Conservation (phyloP, 176 grass and related monocot genomes). For the maize (Zea mays) region DNA sequence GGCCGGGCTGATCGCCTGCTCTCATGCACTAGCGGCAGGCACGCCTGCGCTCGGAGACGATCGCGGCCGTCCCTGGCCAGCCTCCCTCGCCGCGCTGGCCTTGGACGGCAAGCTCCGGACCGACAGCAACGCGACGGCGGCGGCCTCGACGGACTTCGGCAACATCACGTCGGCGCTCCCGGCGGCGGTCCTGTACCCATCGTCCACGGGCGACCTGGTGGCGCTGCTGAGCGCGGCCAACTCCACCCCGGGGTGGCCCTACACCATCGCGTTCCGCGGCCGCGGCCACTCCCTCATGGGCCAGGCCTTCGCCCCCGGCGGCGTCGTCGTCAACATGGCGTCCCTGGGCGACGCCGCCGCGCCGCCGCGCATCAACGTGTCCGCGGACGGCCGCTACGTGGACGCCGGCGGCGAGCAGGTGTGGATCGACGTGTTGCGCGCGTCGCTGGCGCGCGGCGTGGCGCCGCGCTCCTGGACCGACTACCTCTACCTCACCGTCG, state of each 20-base stretch:
- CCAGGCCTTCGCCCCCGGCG: constrained; percentile 56
- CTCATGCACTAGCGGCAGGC: constrained; percentile 9
- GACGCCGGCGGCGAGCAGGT: constrained; percentile 91
- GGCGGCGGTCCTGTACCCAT: constrained; percentile 61
- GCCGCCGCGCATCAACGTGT: constrained; percentile 58
- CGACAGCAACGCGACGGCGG: constrained; percentile 44
- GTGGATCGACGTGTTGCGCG: constrained; percentile 75
- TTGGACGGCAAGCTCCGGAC: constrained; percentile 41
- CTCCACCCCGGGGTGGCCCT: constrained; percentile 11
- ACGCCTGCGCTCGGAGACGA: not conserved
- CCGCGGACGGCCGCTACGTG: constrained; percentile 46
- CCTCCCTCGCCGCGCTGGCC: constrained; percentile 43
- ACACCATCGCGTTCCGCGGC: constrained; percentile 66
- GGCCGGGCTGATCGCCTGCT: constrained; percentile 20
- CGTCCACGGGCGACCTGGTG: constrained; percentile 49
- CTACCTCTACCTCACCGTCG: constrained; percentile 84
- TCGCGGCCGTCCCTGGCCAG: not conserved
- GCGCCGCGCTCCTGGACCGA: constrained; percentile 82
- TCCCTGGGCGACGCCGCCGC: constrained; percentile 35
- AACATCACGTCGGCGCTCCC: constrained; percentile 56
- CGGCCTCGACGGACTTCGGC: constrained; percentile 73
- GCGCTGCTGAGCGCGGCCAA: constrained; percentile 52
- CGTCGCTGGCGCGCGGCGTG: constrained; percentile 50
- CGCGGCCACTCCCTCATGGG: constrained; percentile 78
- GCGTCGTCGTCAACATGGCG: constrained; percentile 72